Evolutionary conservation across 257 asterid genomes (phyloP).

Genomic region (Striga asiatica): DNA sequence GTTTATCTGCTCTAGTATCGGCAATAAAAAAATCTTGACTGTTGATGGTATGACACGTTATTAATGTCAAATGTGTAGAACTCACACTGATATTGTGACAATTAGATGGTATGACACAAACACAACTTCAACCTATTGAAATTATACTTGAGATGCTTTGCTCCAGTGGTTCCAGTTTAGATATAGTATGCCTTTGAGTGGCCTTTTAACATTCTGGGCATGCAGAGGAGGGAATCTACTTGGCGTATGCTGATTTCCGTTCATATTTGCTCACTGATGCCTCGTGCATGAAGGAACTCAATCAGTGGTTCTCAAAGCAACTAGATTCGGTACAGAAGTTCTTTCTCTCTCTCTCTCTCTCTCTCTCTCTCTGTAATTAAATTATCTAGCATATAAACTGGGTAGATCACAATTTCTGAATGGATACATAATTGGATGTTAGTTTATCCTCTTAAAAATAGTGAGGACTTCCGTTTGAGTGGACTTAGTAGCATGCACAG

Average conservation of each 20-base stretch:
- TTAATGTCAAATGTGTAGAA: too few relatives aligned
- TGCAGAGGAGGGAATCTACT: constrained; percentile 82
- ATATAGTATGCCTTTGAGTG: not conserved
- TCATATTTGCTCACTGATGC: constrained; percentile 72
- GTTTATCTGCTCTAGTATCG: not conserved
- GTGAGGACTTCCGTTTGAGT: not conserved
- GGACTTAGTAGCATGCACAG: not conserved
- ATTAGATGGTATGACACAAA: too few relatives aligned
- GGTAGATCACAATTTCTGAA: not conserved
- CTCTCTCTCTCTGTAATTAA: not conserved
- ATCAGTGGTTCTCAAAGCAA: constrained; percentile 83
- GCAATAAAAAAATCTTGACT: not conserved
- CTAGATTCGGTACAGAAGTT: constrained; percentile 59
- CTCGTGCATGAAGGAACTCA: constrained; percentile 79
- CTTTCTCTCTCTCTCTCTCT: not conserved
- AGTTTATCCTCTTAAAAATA: constrained; percentile 9
- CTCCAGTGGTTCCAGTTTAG: constrained; percentile 6
- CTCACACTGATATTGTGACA: too few relatives aligned
- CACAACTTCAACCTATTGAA: too few relatives aligned
- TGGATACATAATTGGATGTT: constrained; percentile 4
- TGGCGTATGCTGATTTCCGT: constrained; percentile 82
- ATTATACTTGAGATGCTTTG: constrained; percentile 13
- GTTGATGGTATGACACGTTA: too few relatives aligned
- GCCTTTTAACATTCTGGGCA: constrained; percentile 7
- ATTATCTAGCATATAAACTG: not conserved